Evolutionary conservation across 768 basidiomycete species (phyloP).

Genomic region (Kwoniella heveanensis): DNA sequence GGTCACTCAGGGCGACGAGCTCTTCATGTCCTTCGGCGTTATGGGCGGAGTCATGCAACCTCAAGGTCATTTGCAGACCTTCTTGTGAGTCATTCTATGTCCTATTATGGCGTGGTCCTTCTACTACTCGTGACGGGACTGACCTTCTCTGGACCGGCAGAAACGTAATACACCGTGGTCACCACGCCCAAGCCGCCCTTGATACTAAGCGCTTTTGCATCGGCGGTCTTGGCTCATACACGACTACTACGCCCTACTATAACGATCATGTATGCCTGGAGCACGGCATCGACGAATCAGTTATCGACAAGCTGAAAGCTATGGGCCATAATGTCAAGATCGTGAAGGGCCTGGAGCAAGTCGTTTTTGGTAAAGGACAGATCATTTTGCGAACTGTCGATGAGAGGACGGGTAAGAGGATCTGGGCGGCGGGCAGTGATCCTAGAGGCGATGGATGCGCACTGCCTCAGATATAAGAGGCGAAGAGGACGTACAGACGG

Average conservation of each 20-base stretch:
- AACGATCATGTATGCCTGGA: conserved; percentile 33
- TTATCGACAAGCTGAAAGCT: conserved; percentile 16
- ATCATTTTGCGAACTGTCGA: conserved; percentile 33
- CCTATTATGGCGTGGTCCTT: too few species aligned
- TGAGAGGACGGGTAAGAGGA: conserved; percentile 30
- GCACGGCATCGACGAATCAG: conserved; percentile 25
- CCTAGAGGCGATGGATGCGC: conserved; percentile 36
- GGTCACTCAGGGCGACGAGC: conserved; percentile 34
- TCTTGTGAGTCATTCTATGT: conserved; percentile 21
- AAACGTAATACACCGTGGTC: conserved; percentile 34
- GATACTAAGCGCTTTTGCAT: conserved; percentile 42
- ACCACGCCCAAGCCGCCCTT: conserved; percentile 35
- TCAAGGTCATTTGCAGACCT: conserved; percentile 40
- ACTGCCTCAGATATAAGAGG: conserved; percentile 22
- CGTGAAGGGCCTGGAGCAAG: conserved; percentile 23
- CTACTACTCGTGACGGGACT: too few species aligned
- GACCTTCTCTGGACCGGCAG: neutral
- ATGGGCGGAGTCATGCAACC: conserved; percentile 44
- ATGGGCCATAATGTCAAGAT: conserved; percentile 30
- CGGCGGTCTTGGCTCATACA: conserved; percentile 9
- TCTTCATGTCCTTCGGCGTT: conserved; percentile 35
- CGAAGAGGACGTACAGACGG: neutral
- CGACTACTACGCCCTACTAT: conserved; percentile 13
- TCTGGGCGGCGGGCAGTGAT: conserved; percentile 41
- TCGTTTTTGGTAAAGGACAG: conserved; percentile 27